A percentile compares a stretch with the other conserved stretches of the same genome.
phyloP scores from a whole-genome alignment of 2,329 filamentous ascomycete genomes.

The Hirsutella rhossiliensis region DNA sequence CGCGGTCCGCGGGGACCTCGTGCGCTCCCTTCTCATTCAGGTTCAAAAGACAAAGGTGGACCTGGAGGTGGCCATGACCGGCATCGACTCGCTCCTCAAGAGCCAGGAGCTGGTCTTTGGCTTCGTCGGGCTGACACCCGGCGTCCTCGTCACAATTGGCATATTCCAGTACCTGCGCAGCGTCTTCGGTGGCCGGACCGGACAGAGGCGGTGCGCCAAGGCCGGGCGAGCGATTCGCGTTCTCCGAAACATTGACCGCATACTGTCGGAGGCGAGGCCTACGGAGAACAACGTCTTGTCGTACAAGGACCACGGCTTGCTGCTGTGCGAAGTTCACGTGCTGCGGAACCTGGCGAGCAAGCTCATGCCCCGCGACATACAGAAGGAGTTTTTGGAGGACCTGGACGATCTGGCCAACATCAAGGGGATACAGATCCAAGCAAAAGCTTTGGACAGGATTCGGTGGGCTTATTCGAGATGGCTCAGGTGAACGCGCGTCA shows the following conservation, averaged over 20 bases:
- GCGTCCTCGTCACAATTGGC: conserved; percentile 76
- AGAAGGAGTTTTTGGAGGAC: conserved; percentile 81
- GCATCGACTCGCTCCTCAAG: conserved; percentile 87
- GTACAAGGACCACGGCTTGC: conserved; percentile 84
- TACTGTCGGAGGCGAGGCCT: conserved; percentile 55
- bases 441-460: conserved; percentile 69
- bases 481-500: conserved; percentile 28
- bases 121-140: conserved; percentile 90
- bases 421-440: conserved; percentile 65
- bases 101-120: conserved; percentile 96
- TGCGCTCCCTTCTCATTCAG: conserved; percentile 86
- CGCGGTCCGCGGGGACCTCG: conserved; percentile 72
- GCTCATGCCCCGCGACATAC: conserved; percentile 61
- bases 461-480: conserved; percentile 83
- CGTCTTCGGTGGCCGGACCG: conserved; percentile 57
- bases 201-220: conserved; percentile 50
- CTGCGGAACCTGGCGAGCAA: conserved; percentile 49
- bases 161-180: conserved; percentile 58
- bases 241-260: conserved; percentile 78
- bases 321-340: conserved; percentile 82
- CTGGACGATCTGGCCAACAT: conserved; percentile 77
- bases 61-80: conserved; percentile 88
- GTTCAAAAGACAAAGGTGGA: conserved; percentile 99
- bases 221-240: conserved; percentile 64
- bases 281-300: conserved; percentile 64